Evolutionary conservation across 768 basidiomycete genomes (phyloP), one percentile per base, ranked within the genome.

Genomic region (Gymnopilus dilepis): DNA sequence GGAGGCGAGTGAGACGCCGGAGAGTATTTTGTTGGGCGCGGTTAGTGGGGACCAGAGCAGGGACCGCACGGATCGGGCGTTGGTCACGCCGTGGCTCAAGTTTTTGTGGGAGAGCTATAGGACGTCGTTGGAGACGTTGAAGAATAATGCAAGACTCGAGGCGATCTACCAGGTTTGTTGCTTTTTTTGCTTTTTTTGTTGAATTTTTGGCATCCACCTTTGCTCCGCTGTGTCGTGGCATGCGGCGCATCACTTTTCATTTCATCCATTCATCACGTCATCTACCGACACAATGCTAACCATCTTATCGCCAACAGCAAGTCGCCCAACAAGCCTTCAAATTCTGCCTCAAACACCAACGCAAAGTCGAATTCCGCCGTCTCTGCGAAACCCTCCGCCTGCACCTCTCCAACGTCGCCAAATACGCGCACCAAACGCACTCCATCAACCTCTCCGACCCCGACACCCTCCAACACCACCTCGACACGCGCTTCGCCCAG

Each of bases 91-190:
- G 0, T 97, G 95, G 90, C 90, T 99, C 72, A 95, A 96, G 72
- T 97, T 98, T 76, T 83, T 95, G n/a, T 99, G 96, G 95, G 97
- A 99, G 81, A 94, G 93, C 67, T 98, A 98, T 73, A 88, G 97
- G 59, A 97, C 94, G 19, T 94, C 92, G 1, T 80, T 99, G 41
- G 97, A 99, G 79, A 95, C 95, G 2, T 82, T 98, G 65, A 97
- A 98, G 74, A 97, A 97, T 73, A 98, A 97, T 70, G 92, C 94
- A 17, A 81, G 97, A 17, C 77, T 99, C 38, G 97, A 99, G 77
- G 78, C 81, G 17, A 94, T 99, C 63, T 99, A 99, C 78, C 97
- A 98, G 84, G 94, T 92, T 48, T 58, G 87, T 5, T 76, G n/a
- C n/a, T n/a, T n/a, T n/a, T n/a, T n/a, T n/a, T n/a, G n/a, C n/a